Evolutionary conservation across 2,329 filamentous ascomycete species (phyloP).

Genomic region (Microdochium trichocladiopsis): DNA sequence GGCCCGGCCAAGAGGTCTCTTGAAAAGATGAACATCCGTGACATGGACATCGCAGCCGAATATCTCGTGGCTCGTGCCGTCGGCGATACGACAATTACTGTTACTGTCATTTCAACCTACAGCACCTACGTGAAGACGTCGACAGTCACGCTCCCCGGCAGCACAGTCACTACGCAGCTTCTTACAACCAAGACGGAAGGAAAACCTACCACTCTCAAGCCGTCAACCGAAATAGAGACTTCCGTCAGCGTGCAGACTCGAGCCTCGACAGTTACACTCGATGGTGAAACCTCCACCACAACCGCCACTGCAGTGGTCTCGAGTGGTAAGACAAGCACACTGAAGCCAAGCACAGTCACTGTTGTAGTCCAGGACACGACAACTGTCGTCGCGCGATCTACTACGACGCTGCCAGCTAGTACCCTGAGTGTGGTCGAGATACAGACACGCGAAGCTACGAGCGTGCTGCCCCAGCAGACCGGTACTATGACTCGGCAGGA

Average conservation of each 20-base stretch:
- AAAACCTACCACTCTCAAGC: constrained; percentile 4
- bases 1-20: constrained; percentile 1
- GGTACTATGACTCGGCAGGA: constrained; percentile 1
- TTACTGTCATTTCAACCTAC: neutral
- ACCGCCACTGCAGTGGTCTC: neutral
- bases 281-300: constrained; percentile 10
- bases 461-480: neutral
- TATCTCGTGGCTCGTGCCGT: neutral
- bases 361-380: constrained; percentile 1
- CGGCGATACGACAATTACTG: constrained; percentile 1
- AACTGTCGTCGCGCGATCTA: neutral
- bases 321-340: constrained; percentile 2
- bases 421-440: constrained; percentile 1
- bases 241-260: neutral
- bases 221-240: constrained; percentile 1
- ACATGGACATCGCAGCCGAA: neutral
- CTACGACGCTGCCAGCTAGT: neutral
- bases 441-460: constrained; percentile 1
- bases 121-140: constrained; percentile 1
- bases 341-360: neutral
- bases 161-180: constrained; percentile 1
- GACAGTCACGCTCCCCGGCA: neutral
- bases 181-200: constrained; percentile 1
- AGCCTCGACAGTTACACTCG: constrained; percentile 8
- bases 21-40: neutral